Base-by-base conservation (phyloP, 257 asterid species). In the Ilex aquifolium region DNA sequence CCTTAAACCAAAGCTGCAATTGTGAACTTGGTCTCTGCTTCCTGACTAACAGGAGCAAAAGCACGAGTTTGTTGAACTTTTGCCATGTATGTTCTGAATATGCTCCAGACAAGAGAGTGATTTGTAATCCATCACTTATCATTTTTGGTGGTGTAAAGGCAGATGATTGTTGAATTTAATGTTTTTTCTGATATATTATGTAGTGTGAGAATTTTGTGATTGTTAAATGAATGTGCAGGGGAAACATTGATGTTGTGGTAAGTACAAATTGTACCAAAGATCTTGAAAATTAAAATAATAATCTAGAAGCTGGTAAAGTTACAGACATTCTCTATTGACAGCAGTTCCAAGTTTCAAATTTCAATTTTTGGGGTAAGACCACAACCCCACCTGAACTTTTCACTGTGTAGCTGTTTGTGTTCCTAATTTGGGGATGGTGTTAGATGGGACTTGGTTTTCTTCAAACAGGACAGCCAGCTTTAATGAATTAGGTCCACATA, bases 201-300 rank as follows among this genome's bases (percentile, higher is more conserved):
- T n/a, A 11, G 53, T 58, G 53, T 66, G 72, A 51, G 50, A 29
- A 30, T 32, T 61, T 51, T 57, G 63, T 40, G 55, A 48, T 59
- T 59, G 66, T 65, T 65, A 67, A 57, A 75, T 79, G 68, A 65
- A 69, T 63, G 27, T 48, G 64, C 60, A 36, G 61, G 66, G 27
- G 67, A 5, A 32, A 49, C 10, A 2, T 49, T 49, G 5, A 4
- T 36, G 7, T 57, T 66, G 17, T 30, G 1, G 16, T 9, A 36
- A 29, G 14, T 29, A 39, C 6, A 21, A 36, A 61, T 21, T 31
- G 21, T 12, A 8, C 30, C 27, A 11, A 8, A 11, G 6, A 53
- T 13, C 69, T 60, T 73, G 66, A 5, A 58, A 10, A n/a, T 13
- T 52, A 58, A 72, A 5, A 39, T 17, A 59, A 51, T 58, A 46